Conservation (phyloP, 1,139 yeast species). For the Saccharomycopsis hybrid region DNA sequence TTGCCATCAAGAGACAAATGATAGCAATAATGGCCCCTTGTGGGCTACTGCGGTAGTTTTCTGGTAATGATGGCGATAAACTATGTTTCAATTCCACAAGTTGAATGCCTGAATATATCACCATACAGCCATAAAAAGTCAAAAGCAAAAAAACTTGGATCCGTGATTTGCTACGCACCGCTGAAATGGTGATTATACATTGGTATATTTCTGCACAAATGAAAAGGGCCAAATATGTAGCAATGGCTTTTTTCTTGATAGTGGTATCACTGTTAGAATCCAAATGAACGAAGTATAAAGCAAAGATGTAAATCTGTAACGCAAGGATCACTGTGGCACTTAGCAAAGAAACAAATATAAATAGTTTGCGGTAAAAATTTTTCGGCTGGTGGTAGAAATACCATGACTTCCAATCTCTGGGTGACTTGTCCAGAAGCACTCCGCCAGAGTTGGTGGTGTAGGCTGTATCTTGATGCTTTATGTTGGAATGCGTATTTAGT, state of each 20-base stretch:
- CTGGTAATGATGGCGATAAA: slow-evolving; percentile 4
- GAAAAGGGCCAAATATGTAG: slow-evolving; percentile 27
- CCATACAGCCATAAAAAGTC: slow-evolving; percentile 24
- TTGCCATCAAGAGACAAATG: slow-evolving; percentile 13
- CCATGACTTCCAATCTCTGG: slow-evolving; percentile 16
- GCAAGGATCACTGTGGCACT: slow-evolving; percentile 15
- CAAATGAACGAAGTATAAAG: slow-evolving; percentile 13
- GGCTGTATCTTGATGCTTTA: background rate
- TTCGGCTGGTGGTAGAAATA: slow-evolving; percentile 9
- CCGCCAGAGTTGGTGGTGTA: background rate
- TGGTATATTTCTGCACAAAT: slow-evolving; percentile 27
- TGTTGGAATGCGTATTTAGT: background rate
- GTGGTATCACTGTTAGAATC: slow-evolving; percentile 4
- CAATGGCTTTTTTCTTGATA: slow-evolving; percentile 23
- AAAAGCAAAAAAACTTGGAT: slow-evolving; percentile 24
- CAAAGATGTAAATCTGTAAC: slow-evolving; percentile 18
- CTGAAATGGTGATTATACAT: slow-evolving; percentile 23
- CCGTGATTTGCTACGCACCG: slow-evolving; percentile 22
- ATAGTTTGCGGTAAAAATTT: slow-evolving; percentile 9
- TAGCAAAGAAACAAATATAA: slow-evolving; percentile 15
- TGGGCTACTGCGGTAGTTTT: slow-evolving; percentile 2
- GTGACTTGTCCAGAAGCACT: background rate
- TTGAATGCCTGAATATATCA: slow-evolving; percentile 26
- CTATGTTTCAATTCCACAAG: slow-evolving; percentile 22
- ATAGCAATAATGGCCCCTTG: slow-evolving; percentile 19